Evolutionary conservation across 192 early-diverging fungal species (phyloP), one percentile per base, ranked within the genome.

Genomic region (Allomyces javanicus): DNA sequence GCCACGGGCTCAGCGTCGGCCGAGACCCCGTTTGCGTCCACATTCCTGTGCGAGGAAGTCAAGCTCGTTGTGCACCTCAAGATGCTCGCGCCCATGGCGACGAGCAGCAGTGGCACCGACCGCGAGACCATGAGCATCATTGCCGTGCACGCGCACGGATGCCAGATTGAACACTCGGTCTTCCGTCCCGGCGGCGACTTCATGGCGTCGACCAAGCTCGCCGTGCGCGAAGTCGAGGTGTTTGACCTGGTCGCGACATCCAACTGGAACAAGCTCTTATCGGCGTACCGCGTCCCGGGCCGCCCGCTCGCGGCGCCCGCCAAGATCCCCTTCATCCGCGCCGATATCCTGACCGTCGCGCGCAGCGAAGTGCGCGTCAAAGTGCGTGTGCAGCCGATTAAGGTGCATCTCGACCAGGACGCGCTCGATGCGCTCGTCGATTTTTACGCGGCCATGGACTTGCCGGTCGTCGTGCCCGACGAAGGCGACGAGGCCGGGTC

Each of bases 401-500:
- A 90, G 25, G 83, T 93, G 68, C 87, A 91, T 67, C 81, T 98
- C 40, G 93, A 98, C 74, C 93, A 96, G 74, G 93, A 98, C 71
- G 88, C 93, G 3, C 73, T 98, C 17, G 75, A 80, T 4, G 95
- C 89, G 73, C 68, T 95, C 67, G 79, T 91, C 27, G 70, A 75
- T 11, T 96, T 91, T 76, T 90, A 95, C 50, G 50, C 50, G 50
- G 50, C 50, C 50, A 58, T 58, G 50, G 50, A 58, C 21, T n/a
- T 14, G 17, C 17, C 50, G 0, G 50, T 58, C 12, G 50, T n/a
- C 1, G 50, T 58, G 17, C 17, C 50, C 50, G 50, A 58, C 6
- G 12, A 58, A 21, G 50, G 21, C 17, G 17, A 21, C 17, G 50
- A 21, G 50, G 50, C 50, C 50, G 50, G 33, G 0, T 3, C 7